Base-by-base conservation (phyloP, 306 rosid genomes). In the Trifolium subterraneum region DNA sequence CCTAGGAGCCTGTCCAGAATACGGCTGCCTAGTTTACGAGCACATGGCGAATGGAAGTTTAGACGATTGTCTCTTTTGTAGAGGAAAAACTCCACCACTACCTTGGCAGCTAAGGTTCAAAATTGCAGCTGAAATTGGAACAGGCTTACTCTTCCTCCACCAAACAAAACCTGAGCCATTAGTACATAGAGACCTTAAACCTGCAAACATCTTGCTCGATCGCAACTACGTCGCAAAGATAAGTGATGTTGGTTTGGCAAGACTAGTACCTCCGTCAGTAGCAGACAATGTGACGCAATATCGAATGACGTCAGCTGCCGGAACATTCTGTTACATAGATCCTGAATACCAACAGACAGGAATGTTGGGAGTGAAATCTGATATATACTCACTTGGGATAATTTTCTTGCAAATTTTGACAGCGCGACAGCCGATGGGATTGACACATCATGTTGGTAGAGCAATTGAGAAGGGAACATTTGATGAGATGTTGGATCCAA, bases 321-420 rank as follows among this genome's bases (percentile, higher is more conserved):
- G 87, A 72, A 84, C 87, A 5, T 84, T 84, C 63, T 84, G 87
- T 11, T 80, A 76, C 61, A 84, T 84, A 51, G 87, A 84, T 64
- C 84, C 84, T 36, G 87, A 83, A 78, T 83, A 83, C 45, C 86
- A 83, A 19, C 86, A 78, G 55, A 83, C 86, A 45, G 83, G 86
- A 63, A 80, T 84, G 84, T 10, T 84, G 0, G 84, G 84, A 2
- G 82, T 84, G 25, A 84, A 84, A 38, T 84, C 87, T 25, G 87
- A 84, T 13, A 72, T 84, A 67, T 80, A 84, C 80, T 80, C 87
- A 13, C 82, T 84, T 55, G 84, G 87, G 77, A 11, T 84, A 41
- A 76, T 84, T 76, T 80, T 59, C 76, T 45, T 84, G 41, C 87
- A 84, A 59, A 76, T 84, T 18, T 76, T 84, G 75, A 84, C 84